Conservation (phyloP, 768 basidiomycete species). For the Leccinum variicolor region DNA sequence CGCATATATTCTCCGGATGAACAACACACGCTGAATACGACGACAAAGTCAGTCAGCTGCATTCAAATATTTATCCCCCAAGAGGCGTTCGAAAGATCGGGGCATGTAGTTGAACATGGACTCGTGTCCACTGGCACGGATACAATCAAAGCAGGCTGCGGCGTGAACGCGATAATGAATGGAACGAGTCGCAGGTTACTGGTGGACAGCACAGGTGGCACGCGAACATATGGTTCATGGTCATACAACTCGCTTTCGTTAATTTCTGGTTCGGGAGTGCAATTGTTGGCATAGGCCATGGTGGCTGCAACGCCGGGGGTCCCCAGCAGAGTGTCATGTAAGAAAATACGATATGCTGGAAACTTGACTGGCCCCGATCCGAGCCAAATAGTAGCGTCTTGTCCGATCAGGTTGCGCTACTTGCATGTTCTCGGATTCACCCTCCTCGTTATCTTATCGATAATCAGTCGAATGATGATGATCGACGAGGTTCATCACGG, state of each 20-base stretch:
- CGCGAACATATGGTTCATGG: constrained; percentile 25
- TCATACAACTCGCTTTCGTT: constrained; percentile 17
- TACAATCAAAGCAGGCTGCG: constrained; percentile 12
- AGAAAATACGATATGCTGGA: no score
- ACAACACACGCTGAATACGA: no score
- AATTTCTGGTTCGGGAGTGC: constrained; percentile 7
- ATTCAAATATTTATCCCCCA: no score
- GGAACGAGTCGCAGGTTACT: constrained; percentile 18
- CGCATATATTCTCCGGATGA: no score
- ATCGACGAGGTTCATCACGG: background rate
- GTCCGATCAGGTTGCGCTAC: background rate
- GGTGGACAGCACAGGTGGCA: constrained; percentile 12
- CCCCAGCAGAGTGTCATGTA: no score
- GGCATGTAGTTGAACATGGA: constrained; percentile 17
- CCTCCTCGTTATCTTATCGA: background rate
- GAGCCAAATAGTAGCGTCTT: background rate
- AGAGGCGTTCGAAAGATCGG: no score
- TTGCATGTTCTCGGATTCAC: no score
- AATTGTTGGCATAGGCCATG: constrained; percentile 21
- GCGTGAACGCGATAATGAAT: constrained; percentile 20
- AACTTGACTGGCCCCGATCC: background rate
- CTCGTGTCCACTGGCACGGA: constrained; percentile 14
- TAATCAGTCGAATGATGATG: background rate
- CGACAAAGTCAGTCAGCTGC: no score
- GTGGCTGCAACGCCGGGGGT: background rate